These are phyloP conservation scores for Drechslerella coelobrocha DNA, from an alignment of 2,329 filamentous ascomycete genomes.

Conservation along the genomic window DNA sequence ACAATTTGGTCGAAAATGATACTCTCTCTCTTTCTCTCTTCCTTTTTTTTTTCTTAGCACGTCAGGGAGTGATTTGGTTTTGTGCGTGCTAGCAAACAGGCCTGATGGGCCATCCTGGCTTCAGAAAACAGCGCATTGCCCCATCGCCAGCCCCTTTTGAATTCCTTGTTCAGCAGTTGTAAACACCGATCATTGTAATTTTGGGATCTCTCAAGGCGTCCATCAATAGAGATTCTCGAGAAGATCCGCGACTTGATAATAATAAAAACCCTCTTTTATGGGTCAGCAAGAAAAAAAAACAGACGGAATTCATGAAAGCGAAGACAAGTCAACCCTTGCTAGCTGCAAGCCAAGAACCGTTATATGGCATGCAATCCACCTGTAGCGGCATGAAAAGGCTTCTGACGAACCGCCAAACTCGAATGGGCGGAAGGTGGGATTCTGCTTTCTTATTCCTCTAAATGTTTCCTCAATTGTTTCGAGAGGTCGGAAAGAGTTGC, in stretches of 20 bases:
- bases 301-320: constrained; percentile 29
- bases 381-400: constrained; percentile 41
- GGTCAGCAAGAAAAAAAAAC: constrained; percentile 22
- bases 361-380: constrained; percentile 51
- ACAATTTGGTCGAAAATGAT: too few species aligned
- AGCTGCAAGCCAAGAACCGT: constrained; percentile 51
- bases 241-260: constrained; percentile 40
- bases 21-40: too few species aligned
- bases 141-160: constrained; percentile 14
- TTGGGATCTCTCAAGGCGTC: neutral
- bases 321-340: constrained; percentile 30
- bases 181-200: neutral
- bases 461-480: constrained; percentile 49
- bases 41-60: too few species aligned
- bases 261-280: constrained; percentile 18
- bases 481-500: constrained; percentile 48
- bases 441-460: constrained; percentile 50
- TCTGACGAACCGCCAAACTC: constrained; percentile 43
- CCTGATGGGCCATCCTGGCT: neutral
- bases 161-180: constrained; percentile 1
- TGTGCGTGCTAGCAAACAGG: neutral
- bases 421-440: constrained; percentile 25
- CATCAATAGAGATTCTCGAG: constrained; percentile 44
- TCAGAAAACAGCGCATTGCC: constrained; percentile 17
- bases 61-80: too few species aligned